phyloP scores from a whole-genome alignment of 148 eudicot genomes.

The Talinum fruticosum region DNA sequence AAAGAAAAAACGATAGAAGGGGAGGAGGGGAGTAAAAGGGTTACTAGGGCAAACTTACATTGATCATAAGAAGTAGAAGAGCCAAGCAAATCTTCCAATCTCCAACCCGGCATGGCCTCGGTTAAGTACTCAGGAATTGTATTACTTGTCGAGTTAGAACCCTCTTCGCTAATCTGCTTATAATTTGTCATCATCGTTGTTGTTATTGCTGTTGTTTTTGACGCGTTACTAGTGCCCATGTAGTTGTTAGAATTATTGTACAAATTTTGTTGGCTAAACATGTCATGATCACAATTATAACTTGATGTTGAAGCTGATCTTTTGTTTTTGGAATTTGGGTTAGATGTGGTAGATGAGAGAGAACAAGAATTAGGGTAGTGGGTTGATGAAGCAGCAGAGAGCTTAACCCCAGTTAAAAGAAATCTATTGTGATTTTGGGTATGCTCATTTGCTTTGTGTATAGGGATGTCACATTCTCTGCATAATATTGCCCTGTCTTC shows the following conservation, averaged over 20 bases:
- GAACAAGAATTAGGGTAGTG: constrained; percentile 29
- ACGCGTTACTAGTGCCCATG: not conserved
- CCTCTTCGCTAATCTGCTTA: constrained; percentile 32
- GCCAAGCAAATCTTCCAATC: constrained; percentile 63
- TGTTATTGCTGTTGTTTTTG: not conserved
- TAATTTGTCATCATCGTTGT: constrained; percentile 7
- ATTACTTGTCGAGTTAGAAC: constrained; percentile 44
- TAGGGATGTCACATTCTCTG: constrained; percentile 64
- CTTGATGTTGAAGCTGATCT: constrained; percentile 15
- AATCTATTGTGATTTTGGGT: constrained; percentile 55
- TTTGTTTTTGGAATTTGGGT: constrained; percentile 11
- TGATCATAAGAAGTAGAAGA: constrained; percentile 41
- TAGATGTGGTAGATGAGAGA: constrained; percentile 24
- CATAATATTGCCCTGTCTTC: constrained; percentile 75
- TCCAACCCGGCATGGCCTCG: constrained; percentile 66
- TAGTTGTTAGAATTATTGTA: constrained; percentile 10
- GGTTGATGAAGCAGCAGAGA: constrained; percentile 44
- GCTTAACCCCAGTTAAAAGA: constrained; percentile 57
- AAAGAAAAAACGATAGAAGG: not conserved
- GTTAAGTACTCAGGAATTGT: constrained; percentile 49
- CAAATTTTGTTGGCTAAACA: constrained; percentile 21
- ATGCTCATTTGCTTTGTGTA: constrained; percentile 62
- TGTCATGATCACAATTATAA: constrained; percentile 21
- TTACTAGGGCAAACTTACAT: constrained; percentile 47
- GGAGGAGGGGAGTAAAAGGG: not conserved